Percentiles rank a stretch among this genome's conserved stretches.
phyloP scores from a whole-genome alignment of 148 eudicot genomes.

The Oxyria digyna region DNA sequence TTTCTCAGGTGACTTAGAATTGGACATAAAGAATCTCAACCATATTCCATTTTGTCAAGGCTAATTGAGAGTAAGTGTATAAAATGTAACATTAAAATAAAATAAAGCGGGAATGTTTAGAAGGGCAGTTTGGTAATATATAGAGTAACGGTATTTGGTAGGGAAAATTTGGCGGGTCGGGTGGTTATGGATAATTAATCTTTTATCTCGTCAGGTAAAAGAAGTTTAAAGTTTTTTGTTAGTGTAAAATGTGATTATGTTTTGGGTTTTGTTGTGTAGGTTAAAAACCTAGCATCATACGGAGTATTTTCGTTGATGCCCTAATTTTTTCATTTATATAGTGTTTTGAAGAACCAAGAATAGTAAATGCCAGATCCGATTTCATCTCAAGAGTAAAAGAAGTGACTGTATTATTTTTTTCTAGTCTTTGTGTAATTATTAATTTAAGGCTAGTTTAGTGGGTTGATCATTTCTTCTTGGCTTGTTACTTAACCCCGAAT shows the following conservation, averaged over 20 bases:
- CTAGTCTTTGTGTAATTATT: not conserved
- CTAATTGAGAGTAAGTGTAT: not conserved
- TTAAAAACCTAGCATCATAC: not conserved
- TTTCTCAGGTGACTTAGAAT: not conserved
- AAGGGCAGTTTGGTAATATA: not conserved
- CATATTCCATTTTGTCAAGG: not conserved
- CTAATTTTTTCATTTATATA: not conserved
- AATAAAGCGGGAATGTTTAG: not conserved
- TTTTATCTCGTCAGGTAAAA: not conserved
- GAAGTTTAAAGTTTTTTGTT: not conserved
- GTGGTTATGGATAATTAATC: not conserved
- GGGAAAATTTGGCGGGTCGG: not conserved
- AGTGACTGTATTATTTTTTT: not conserved
- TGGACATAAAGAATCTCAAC: not conserved
- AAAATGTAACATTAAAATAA: not conserved
- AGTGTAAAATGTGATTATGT: not conserved
- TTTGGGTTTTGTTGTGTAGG: not conserved
- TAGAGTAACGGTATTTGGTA: not conserved
- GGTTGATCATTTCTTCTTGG: constrained; percentile 1
- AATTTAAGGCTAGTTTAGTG: not conserved
- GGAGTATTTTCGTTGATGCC: not conserved
- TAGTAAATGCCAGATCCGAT: not conserved
- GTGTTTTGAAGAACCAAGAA: not conserved
- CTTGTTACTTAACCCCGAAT: not conserved
- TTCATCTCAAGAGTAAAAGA: not conserved